These are phyloP conservation scores for Starmerella asiatica DNA, from an alignment of 805 yeast genomes.

Conservation along the genomic window DNA sequence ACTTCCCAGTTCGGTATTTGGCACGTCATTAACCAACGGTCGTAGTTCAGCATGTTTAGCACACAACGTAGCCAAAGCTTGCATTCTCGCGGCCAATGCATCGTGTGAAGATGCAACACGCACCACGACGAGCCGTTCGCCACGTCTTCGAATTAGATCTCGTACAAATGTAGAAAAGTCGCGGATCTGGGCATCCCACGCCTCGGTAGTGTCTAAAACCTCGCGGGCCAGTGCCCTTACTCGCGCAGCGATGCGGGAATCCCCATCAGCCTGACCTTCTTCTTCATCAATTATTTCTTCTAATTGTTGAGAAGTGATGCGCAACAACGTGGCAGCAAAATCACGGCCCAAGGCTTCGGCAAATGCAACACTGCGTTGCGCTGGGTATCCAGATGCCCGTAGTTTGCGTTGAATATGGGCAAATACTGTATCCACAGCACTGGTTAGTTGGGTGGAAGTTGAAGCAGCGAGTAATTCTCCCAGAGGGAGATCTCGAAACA, in stretches of 20 bases:
- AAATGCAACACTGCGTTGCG: conserved; percentile 47
- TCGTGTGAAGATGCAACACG: conserved; percentile 39
- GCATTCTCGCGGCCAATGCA: conserved; percentile 33
- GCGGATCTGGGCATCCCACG: conserved; percentile 50
- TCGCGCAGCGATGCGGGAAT: neutral
- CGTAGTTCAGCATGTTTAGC: conserved; percentile 31
- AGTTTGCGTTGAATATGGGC: conserved; percentile 47
- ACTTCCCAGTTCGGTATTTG: neutral
- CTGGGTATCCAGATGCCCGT: conserved; percentile 47
- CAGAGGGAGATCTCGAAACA: conserved; percentile 60
- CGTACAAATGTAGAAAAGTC: conserved; percentile 55
- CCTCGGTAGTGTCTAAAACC: conserved; percentile 10
- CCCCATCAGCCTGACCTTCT: neutral
- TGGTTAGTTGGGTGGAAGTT: conserved; percentile 34
- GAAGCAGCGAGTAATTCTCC: conserved; percentile 41
- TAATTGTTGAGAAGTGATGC: conserved; percentile 33
- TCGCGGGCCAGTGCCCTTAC: neutral
- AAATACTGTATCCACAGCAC: conserved; percentile 38
- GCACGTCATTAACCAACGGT: conserved; percentile 5
- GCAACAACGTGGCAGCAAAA: conserved; percentile 27
- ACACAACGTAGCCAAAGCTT: conserved; percentile 36
- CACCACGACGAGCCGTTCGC: conserved; percentile 55
- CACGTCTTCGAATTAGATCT: conserved; percentile 59
- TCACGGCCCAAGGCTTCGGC: conserved; percentile 53
- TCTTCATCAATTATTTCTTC: conserved; percentile 19